Percentiles rank a stretch among this genome's conserved stretches.
Conservation (phyloP, 106 monocot species). For the Acorus gramineus region DNA sequence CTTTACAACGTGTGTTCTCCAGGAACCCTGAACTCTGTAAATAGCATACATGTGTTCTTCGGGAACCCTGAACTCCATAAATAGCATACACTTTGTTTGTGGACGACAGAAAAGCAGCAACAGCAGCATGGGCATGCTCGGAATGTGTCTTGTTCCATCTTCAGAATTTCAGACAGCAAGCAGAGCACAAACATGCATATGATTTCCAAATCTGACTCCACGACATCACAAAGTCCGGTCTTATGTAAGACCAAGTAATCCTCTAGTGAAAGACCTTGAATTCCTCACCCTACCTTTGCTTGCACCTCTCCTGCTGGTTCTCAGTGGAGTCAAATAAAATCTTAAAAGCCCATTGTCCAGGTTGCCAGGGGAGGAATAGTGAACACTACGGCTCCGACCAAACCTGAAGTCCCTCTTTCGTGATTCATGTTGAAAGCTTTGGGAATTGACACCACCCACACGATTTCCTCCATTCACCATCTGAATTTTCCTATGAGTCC, state of each 20-base stretch:
- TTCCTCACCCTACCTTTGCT: slow-evolving; percentile 44
- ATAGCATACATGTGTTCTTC: no score
- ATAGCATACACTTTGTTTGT: no score
- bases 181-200: not conserved
- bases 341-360: slow-evolving; percentile 81
- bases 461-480: slow-evolving; percentile 11
- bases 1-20: no score
- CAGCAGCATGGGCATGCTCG: not conserved
- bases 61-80: no score
- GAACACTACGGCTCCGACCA: slow-evolving; percentile 74
- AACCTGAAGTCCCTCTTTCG: slow-evolving; percentile 38
- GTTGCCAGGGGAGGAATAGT: slow-evolving; percentile 68
- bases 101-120: no score
- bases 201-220: not conserved
- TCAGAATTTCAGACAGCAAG: not conserved
- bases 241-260: slow-evolving; percentile 54
- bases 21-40: no score
- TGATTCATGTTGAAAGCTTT: slow-evolving; percentile 22
- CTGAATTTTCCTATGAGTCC: slow-evolving; percentile 14
- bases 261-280: slow-evolving; percentile 51
- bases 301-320: slow-evolving; percentile 52
- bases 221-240: not conserved
- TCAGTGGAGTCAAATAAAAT: slow-evolving; percentile 92
- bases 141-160: slow-evolving; percentile 5
- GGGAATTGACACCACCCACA: slow-evolving; percentile 19